Evolutionary conservation across 208 protist species (phyloP).

Genomic region (Acanthamoeba sp.): DNA sequence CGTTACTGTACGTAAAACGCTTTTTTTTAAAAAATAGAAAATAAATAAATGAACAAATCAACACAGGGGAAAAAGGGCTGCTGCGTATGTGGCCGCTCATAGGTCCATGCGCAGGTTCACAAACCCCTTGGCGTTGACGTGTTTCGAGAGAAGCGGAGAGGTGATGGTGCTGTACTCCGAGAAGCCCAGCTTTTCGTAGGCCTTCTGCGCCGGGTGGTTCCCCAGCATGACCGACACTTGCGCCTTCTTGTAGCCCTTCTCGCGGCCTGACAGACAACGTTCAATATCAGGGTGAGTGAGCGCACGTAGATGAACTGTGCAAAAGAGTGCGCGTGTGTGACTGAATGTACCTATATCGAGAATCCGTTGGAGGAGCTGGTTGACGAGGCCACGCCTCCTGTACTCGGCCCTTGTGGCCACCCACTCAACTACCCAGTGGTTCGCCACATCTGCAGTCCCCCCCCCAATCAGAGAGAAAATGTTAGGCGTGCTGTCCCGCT

Average conservation of each 20-base stretch:
- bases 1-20: no score
- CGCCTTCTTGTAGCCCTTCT: constrained; percentile 6
- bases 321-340: background rate
- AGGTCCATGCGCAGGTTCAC: constrained; percentile 30
- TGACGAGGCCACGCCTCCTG: background rate
- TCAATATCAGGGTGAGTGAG: background rate
- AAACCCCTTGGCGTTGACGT: background rate
- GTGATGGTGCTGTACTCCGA: constrained; percentile 40
- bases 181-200: constrained; percentile 42
- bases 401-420: constrained; percentile 47
- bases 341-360: constrained; percentile 4
- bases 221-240: constrained; percentile 5
- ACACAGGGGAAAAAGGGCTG: no score
- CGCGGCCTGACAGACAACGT: background rate
- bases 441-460: background rate
- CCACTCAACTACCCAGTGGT: constrained; percentile 50
- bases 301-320: background rate
- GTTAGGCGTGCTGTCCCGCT: background rate
- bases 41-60: no score
- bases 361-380: constrained; percentile 1
- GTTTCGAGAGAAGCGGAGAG: background rate
- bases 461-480: background rate
- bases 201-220: background rate
- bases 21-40: no score
- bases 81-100: no score